A percentile compares a stretch with the other conserved stretches of the same genome.
Conservation (phyloP, 768 basidiomycete genomes). For the Boletus vermiculosoides region DNA sequence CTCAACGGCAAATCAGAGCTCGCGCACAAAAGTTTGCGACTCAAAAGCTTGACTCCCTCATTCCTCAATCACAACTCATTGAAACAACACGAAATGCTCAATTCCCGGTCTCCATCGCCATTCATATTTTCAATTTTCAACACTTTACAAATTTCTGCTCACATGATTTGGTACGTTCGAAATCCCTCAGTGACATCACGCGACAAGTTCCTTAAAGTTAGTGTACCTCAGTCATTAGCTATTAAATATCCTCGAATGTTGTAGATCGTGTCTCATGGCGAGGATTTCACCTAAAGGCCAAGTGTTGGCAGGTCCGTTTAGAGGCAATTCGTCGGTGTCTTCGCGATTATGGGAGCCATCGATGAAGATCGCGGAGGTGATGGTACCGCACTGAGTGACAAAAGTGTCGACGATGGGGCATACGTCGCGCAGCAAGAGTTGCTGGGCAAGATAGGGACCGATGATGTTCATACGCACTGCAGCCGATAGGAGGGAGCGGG, state of each 20-base stretch:
- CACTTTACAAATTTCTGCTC: neutral
- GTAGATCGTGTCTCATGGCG: conserved; percentile 85
- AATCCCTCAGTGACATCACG: too few relatives aligned
- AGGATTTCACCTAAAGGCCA: conserved; percentile 97
- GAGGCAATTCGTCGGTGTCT: conserved; percentile 21
- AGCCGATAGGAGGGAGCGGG: conserved; percentile 85
- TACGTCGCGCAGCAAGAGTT: conserved; percentile 73
- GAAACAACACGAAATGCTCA: neutral
- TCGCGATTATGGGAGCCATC: neutral
- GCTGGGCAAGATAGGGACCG: conserved; percentile 92
- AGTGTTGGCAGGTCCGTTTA: conserved; percentile 75
- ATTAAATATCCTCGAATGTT: conserved; percentile 97
- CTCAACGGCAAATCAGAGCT: neutral
- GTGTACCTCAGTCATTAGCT: conserved; percentile 35
- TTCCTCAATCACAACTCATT: neutral
- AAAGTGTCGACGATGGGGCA: conserved; percentile 64
- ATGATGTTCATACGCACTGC: conserved; percentile 88
- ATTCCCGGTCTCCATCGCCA: neutral
- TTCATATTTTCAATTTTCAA: too few relatives aligned
- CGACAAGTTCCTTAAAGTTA: neutral
- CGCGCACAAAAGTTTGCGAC: neutral
- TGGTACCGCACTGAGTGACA: conserved; percentile 40
- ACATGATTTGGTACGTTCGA: neutral
- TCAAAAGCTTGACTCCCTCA: neutral
- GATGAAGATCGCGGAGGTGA: conserved; percentile 48